A percentile compares a stretch with the other conserved stretches of the same genome.
These are phyloP conservation scores for Ophiostoma sp. DNA, from an alignment of 2,329 filamentous ascomycete species.

Conservation along the genomic window DNA sequence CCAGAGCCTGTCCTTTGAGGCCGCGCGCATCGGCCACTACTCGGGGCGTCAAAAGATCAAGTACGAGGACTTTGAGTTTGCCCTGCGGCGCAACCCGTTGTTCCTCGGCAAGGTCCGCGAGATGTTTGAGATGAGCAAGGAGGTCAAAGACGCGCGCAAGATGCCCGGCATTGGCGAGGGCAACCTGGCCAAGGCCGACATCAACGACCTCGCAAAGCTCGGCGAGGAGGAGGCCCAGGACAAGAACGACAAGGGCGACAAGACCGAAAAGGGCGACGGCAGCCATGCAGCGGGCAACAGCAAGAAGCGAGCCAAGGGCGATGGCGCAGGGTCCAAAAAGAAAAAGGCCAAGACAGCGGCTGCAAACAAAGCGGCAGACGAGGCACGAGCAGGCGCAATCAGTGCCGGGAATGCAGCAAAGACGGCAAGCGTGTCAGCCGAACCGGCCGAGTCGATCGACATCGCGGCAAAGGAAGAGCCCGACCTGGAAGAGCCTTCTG, in stretches of 20 bases:
- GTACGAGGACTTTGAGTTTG: slow-evolving; percentile 95
- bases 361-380: background rate
- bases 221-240: slow-evolving; percentile 22
- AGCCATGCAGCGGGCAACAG: slow-evolving; percentile 12
- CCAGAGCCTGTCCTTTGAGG: slow-evolving; percentile 86
- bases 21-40: slow-evolving; percentile 77
- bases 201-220: slow-evolving; percentile 28
- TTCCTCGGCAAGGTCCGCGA: slow-evolving; percentile 88
- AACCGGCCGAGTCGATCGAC: slow-evolving; percentile 3
- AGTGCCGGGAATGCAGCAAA: background rate
- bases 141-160: slow-evolving; percentile 78
- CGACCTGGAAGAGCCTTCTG: slow-evolving; percentile 21
- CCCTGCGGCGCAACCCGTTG: slow-evolving; percentile 73
- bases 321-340: background rate
- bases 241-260: slow-evolving; percentile 1
- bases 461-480: slow-evolving; percentile 16
- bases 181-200: slow-evolving; percentile 29
- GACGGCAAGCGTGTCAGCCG: background rate
- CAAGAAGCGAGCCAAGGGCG: slow-evolving; percentile 11
- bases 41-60: slow-evolving; percentile 93
- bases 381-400: background rate
- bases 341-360: slow-evolving; percentile 13
- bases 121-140: slow-evolving; percentile 79
- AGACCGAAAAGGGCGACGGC: slow-evolving; percentile 29
- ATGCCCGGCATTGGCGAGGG: slow-evolving; percentile 63